Evolutionary conservation across 495 filamentous ascomycete genomes (phyloP), one percentile per base, ranked within the genome.

Genomic region (Evernia prunastri): DNA sequence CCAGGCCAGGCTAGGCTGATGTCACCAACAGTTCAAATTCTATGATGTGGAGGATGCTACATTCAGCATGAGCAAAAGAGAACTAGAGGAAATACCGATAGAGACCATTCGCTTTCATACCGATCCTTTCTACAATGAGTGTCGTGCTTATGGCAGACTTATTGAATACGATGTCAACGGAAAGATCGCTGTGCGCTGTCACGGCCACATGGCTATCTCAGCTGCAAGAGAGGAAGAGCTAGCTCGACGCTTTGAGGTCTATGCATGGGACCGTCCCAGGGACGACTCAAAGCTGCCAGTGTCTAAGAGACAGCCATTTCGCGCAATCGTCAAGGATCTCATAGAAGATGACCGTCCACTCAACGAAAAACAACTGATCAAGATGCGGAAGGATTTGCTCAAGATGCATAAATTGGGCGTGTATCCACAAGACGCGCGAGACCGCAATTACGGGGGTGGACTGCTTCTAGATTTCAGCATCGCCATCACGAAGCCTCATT

Each of bases 301-400:
- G 9, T 33, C 58, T 35, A 31, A 68, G 42, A 56, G 59, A 56
- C 39, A 59, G 23, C 56, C 67, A 31, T 58, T 68, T 15, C 40
- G 59, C 27, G 67, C 63, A 37, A 66, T 66, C 37, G 59, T 68
- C 42, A 66, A 68, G 49, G 67, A 68, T 25, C 42, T 66, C 29
- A 31, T 63, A 11, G 27, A 36, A 18, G 63, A 60, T 11, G 60
- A 66, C 31, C 35, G 35, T 25, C 53, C 35, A 23, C 59, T 61
- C 39, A 63, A 7, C 25, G 35, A 49, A 11, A 53, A 56, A 18
- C 18, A 36, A 15, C n/a, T 58, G 25, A 58, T 23, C 9, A 61
- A 23, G 36, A 66, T 62, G 51, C 37, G 65, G 53, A 49, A 33
- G 36, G 33, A 68, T 36, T 27, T 66, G 59, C 59, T 59, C n/a